A percentile compares a stretch with the other conserved stretches of the same genome.
These are phyloP conservation scores for Pluteus cervinus DNA, from an alignment of 768 basidiomycete genomes.

Conservation along the genomic window DNA sequence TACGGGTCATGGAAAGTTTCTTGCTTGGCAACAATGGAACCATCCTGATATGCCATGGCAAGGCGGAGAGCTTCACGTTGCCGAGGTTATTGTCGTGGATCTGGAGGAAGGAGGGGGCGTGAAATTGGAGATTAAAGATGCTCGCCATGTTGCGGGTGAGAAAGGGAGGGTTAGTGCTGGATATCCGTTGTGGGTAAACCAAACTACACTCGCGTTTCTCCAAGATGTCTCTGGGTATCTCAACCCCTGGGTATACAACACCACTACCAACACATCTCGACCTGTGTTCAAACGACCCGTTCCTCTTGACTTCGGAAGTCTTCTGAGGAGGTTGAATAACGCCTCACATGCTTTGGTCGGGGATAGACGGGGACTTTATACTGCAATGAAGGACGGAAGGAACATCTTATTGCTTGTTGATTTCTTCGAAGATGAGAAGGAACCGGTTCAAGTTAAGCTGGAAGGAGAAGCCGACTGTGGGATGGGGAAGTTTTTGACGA, in stretches of 20 bases:
- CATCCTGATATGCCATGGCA: slow-evolving; percentile 63
- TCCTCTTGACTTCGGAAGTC: slow-evolving; percentile 48
- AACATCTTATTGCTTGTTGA: slow-evolving; percentile 34
- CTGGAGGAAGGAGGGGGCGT: too few relatives aligned
- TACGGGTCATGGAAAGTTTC: slow-evolving; percentile 46
- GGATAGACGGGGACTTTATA: slow-evolving; percentile 26
- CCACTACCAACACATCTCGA: slow-evolving; percentile 21
- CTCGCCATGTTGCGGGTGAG: slow-evolving; percentile 45
- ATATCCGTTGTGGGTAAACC: slow-evolving; percentile 56
- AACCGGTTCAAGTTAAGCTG: too few relatives aligned
- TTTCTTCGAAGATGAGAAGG: slow-evolving; percentile 17
- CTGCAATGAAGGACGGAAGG: slow-evolving; percentile 35
- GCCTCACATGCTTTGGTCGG: slow-evolving; percentile 42
- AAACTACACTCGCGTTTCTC: slow-evolving; percentile 55
- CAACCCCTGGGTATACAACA: slow-evolving; percentile 57
- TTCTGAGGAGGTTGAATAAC: slow-evolving; percentile 49
- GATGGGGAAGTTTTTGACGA: too few relatives aligned
- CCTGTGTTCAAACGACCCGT: slow-evolving; percentile 38
- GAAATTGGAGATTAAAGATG: slow-evolving; percentile 27
- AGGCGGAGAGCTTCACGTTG: slow-evolving; percentile 49
- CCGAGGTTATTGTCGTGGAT: slow-evolving; percentile 34
- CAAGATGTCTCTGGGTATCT: slow-evolving; percentile 60
- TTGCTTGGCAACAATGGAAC: slow-evolving; percentile 65
- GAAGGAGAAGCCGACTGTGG: too few relatives aligned
- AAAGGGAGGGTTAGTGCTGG: slow-evolving; percentile 41